Evolutionary conservation across 768 basidiomycete species (phyloP).

Genomic region (Mycena epipterygia): DNA sequence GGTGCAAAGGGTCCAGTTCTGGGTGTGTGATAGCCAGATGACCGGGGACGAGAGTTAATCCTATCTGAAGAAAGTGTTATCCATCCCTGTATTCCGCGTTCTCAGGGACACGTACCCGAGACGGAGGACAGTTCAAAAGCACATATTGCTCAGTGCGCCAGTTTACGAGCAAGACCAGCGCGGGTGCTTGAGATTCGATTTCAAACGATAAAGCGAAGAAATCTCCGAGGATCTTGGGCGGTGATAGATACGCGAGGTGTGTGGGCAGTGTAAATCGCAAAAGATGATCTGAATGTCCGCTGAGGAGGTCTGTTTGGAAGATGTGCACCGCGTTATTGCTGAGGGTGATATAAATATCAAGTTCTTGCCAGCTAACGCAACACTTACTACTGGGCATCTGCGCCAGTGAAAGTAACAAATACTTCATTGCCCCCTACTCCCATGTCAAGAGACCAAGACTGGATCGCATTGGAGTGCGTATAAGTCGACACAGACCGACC

Average conservation of each 20-base stretch:
- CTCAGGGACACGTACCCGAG: not conserved
- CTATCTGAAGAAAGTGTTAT: not conserved
- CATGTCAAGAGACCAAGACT: not conserved
- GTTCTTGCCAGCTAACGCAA: not conserved
- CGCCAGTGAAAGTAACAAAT: not conserved
- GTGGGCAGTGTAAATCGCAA: no score
- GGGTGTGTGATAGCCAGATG: not conserved
- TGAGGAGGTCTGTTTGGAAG: not conserved
- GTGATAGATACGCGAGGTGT: no score
- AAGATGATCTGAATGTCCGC: no score
- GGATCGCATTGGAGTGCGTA: not conserved
- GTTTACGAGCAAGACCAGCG: not conserved
- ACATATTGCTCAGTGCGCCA: not conserved
- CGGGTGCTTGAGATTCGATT: not conserved
- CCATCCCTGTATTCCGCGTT: not conserved
- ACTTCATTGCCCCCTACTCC: not conserved
- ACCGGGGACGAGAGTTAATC: not conserved
- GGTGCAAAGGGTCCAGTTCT: not conserved
- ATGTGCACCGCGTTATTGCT: not conserved
- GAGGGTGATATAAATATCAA: not conserved
- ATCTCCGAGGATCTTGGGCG: not conserved
- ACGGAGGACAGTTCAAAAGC: not conserved
- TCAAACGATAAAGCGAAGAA: not conserved
- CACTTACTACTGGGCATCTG: not conserved
- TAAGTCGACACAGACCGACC: not conserved